Percentiles rank a stretch among this genome's conserved stretches.
Evolutionary conservation across 192 early-diverging fungal species (phyloP).

Genomic region (Dimargaris verticillata): DNA sequence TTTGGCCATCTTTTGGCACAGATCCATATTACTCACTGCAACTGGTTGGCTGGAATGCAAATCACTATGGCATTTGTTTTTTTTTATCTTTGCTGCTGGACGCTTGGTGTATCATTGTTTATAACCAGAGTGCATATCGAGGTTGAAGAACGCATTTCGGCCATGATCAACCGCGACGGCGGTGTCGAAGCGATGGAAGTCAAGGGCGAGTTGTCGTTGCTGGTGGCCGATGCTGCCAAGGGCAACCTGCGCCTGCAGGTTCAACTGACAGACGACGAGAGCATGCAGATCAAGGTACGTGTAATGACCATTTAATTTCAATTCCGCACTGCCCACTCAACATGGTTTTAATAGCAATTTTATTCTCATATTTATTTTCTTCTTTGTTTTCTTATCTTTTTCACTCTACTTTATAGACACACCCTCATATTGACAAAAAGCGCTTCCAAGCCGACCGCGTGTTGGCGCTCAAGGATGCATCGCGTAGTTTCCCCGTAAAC

Average conservation of each 20-base stretch:
- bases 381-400: background rate
- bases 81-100: too few relatives aligned
- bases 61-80: too few relatives aligned
- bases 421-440: conserved; percentile 92
- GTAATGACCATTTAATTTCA: background rate
- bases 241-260: conserved; percentile 49
- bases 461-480: conserved; percentile 66
- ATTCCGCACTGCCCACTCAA: too few relatives aligned
- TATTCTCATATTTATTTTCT: too few relatives aligned
- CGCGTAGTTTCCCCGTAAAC: conserved; percentile 68
- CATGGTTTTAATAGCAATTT: too few relatives aligned
- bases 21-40: too few relatives aligned
- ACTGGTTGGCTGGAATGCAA: too few relatives aligned
- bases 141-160: conserved; percentile 76
- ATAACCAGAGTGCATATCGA: conserved; percentile 47
- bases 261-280: conserved; percentile 34
- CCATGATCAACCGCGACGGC: conserved; percentile 74
- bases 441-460: conserved; percentile 52
- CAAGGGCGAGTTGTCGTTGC: conserved; percentile 76
- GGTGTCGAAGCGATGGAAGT: conserved; percentile 85
- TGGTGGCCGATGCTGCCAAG: conserved; percentile 49
- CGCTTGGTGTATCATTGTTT: too few relatives aligned
- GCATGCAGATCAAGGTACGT: conserved; percentile 69
- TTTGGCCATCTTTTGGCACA: too few relatives aligned
- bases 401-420: conserved; percentile 39